Evolutionary conservation across 2,329 filamentous ascomycete genomes (phyloP).

Genomic region (Dactylellina sp.): DNA sequence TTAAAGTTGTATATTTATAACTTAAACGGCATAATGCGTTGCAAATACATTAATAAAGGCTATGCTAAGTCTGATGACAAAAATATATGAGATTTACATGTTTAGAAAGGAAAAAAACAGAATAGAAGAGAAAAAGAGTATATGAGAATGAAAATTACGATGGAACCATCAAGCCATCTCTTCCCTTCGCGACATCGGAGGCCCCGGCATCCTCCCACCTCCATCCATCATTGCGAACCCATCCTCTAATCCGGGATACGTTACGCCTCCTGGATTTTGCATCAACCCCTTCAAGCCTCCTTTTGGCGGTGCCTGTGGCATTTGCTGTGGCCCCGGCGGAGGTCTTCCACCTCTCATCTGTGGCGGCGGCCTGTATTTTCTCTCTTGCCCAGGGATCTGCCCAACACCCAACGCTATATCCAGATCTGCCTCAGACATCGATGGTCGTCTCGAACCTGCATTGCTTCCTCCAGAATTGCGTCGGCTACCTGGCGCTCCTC

Average conservation of each 20-base stretch:
- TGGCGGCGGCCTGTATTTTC: slow-evolving; percentile 51
- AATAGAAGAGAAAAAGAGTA: slow-evolving; percentile 19
- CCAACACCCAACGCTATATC: slow-evolving; percentile 51
- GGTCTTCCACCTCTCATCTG: slow-evolving; percentile 51
- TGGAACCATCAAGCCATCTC: slow-evolving; percentile 38
- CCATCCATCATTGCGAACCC: slow-evolving; percentile 51
- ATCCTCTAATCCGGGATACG: slow-evolving; percentile 52
- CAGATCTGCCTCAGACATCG: slow-evolving; percentile 49
- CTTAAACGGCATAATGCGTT: background rate
- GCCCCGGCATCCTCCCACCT: slow-evolving; percentile 45
- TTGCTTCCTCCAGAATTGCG: slow-evolving; percentile 40
- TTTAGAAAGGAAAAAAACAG: slow-evolving; percentile 12
- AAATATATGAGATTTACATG: slow-evolving; percentile 16
- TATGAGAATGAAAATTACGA: background rate
- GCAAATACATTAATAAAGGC: slow-evolving; percentile 25
- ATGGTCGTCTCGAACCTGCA: slow-evolving; percentile 30
- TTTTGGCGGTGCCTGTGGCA: slow-evolving; percentile 9
- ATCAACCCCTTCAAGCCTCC: slow-evolving; percentile 35
- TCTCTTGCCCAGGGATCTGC: slow-evolving; percentile 47
- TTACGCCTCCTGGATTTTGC: slow-evolving; percentile 15
- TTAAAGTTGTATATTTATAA: background rate
- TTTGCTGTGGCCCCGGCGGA: slow-evolving; percentile 12
- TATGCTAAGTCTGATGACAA: slow-evolving; percentile 35
- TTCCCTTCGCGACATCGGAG: slow-evolving; percentile 44
- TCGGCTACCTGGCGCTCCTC: slow-evolving; percentile 33